Conservation (phyloP, 495 filamentous ascomycete genomes). For the Daldinia caldariorum region DNA sequence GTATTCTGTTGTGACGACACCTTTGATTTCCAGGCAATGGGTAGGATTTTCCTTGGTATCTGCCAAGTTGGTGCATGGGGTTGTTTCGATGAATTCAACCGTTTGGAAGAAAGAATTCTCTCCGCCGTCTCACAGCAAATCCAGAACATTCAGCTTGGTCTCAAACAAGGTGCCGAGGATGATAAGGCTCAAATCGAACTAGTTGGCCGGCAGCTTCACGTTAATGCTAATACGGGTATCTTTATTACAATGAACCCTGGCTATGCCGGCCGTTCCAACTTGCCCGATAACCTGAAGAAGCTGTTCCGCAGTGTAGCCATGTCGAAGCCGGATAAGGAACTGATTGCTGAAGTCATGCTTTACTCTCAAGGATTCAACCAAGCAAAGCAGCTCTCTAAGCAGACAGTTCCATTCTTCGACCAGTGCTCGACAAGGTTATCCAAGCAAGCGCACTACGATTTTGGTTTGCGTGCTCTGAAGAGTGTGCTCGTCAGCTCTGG, state of each 20-base stretch:
- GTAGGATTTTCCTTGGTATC: conserved; percentile 98
- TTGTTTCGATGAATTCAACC: conserved; percentile 99
- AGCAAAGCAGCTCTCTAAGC: conserved; percentile 89
- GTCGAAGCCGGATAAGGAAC: conserved; percentile 99
- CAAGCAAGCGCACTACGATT: conserved; percentile 99
- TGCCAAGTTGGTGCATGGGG: conserved; percentile 99
- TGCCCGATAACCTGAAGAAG: conserved; percentile 99
- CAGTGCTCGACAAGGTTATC: conserved; percentile 80
- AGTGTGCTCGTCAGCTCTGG: conserved; percentile 98
- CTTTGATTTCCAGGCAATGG: conserved; percentile 99
- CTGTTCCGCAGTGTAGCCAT: conserved; percentile 98
- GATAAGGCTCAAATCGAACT: conserved; percentile 89
- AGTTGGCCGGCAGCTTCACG: conserved; percentile 84
- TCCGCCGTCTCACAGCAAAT: conserved; percentile 99
- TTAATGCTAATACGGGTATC: conserved; percentile 93
- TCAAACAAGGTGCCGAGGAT: conserved; percentile 81
- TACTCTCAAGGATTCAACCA: conserved; percentile 99
- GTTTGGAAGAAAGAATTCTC: conserved; percentile 94
- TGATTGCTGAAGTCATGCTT: conserved; percentile 99
- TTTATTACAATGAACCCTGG: conserved; percentile 99
- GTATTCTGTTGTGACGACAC: conserved; percentile 99
- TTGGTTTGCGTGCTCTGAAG: conserved; percentile 95
- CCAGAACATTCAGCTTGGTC: conserved; percentile 96
- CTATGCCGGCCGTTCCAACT: conserved; percentile 95
- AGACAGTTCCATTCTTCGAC: conserved; percentile 98